Conservation (phyloP, 805 yeast genomes). For the Monosporozyma siamensis region DNA sequence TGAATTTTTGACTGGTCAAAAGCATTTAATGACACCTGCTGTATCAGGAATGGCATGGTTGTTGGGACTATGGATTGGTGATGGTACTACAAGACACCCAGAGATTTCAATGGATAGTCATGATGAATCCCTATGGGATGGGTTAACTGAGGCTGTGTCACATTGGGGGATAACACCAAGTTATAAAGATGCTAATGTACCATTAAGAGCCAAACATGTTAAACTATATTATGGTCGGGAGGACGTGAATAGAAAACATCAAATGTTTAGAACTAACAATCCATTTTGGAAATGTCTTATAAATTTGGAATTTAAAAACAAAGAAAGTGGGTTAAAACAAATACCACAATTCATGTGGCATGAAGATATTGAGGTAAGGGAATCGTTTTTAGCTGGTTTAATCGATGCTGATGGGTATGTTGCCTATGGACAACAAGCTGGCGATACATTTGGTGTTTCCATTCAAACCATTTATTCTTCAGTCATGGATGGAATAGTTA, state of each 20-base stretch:
- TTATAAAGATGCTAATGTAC: constrained; percentile 15
- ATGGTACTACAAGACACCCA: constrained; percentile 25
- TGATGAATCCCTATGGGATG: constrained; percentile 21
- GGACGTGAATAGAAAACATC: constrained; percentile 8
- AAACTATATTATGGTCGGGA: constrained; percentile 16
- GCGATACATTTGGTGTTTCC: constrained; percentile 20
- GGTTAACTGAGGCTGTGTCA: constrained; percentile 19
- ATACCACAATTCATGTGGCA: constrained; percentile 31
- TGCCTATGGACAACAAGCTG: constrained; percentile 11
- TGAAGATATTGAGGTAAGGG: constrained; percentile 36
- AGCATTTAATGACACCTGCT: constrained; percentile 18
- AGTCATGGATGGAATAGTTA: constrained; percentile 31
- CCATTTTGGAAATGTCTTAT: constrained; percentile 27
- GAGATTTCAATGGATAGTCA: constrained; percentile 27
- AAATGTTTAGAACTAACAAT: constrained; percentile 19
- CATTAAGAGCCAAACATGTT: constrained; percentile 21
- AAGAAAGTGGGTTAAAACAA: constrained; percentile 20
- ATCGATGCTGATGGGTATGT: constrained; percentile 35
- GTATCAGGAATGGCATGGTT: constrained; percentile 30
- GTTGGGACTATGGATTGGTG: constrained; percentile 36
- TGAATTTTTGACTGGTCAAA: constrained; percentile 22
- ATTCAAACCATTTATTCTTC: constrained; percentile 28
- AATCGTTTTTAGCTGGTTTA: constrained; percentile 37
- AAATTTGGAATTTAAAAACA: constrained; percentile 18
- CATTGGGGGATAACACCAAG: constrained; percentile 21